Conservation (phyloP, 2,329 filamentous ascomycete species). For the Talaromyces marneffei region DNA sequence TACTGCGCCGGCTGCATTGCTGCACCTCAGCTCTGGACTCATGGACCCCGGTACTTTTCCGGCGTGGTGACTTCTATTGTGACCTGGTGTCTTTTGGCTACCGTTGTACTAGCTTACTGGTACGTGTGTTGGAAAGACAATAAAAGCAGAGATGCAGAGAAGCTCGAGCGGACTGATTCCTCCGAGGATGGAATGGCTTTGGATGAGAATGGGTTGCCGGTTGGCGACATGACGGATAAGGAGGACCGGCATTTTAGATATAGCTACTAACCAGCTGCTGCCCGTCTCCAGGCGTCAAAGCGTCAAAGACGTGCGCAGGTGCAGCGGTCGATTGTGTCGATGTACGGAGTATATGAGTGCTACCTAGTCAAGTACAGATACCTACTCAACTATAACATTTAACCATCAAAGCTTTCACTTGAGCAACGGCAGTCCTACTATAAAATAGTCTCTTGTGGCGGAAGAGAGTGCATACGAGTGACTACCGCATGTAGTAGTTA, state of each 20-base stretch:
- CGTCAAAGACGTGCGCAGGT: too few species aligned
- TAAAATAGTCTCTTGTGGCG: background rate
- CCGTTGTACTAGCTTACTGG: slow-evolving; percentile 31
- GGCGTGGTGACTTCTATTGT: slow-evolving; percentile 45
- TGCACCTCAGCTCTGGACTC: slow-evolving; percentile 46
- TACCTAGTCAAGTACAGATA: too few species aligned
- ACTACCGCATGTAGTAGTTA: background rate
- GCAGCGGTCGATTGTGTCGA: too few species aligned
- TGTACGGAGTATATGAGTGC: background rate
- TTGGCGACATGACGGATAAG: slow-evolving; percentile 12
- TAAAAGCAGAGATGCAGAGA: background rate
- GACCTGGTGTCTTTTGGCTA: slow-evolving; percentile 39
- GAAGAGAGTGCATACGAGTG: background rate
- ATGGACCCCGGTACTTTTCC: slow-evolving; percentile 41
- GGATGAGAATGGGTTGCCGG: background rate
- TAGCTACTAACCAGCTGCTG: slow-evolving; percentile 4
- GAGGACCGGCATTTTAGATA: slow-evolving; percentile 11
- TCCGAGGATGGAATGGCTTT: background rate
- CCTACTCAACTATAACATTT: too few species aligned
- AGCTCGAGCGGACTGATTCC: background rate
- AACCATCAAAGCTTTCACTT: too few species aligned
- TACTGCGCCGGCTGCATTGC: slow-evolving; percentile 46
- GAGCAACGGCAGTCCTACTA: too few species aligned
- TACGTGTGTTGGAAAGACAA: slow-evolving; percentile 35
- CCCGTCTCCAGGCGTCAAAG: background rate